Percentiles rank a stretch among this genome's conserved stretches.
These are phyloP conservation scores for Allium cepa DNA, from an alignment of 106 monocot species.

Conservation along the genomic window DNA sequence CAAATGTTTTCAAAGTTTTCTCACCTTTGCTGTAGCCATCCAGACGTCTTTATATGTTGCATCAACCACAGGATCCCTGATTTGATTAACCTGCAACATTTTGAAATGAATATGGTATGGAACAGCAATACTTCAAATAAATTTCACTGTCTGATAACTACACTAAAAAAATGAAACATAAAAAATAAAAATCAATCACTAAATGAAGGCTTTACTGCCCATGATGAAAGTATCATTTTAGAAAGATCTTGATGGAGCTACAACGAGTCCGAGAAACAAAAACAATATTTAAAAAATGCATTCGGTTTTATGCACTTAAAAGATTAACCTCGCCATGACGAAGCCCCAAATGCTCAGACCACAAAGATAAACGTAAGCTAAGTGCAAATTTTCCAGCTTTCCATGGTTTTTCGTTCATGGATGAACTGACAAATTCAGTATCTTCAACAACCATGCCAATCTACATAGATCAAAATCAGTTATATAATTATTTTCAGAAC, in stretches of 20 bases:
- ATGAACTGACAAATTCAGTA: conserved; percentile 70
- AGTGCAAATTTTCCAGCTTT: conserved; percentile 90
- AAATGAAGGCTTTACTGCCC: too few relatives aligned
- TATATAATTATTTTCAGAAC: too few relatives aligned
- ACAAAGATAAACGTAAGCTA: conserved; percentile 86
- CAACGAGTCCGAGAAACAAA: too few relatives aligned
- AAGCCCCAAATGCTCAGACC: conserved; percentile 94
- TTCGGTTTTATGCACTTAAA: too few relatives aligned
- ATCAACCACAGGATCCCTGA: conserved; percentile 81
- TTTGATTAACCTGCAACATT: conserved; percentile 45
- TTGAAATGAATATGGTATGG: too few relatives aligned
- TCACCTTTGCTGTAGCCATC: conserved; percentile 96
- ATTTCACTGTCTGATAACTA: too few relatives aligned
- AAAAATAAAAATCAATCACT: too few relatives aligned
- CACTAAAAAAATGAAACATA: too few relatives aligned
- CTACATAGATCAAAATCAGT: conserved; percentile 27
- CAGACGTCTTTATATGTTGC: conserved; percentile 85
- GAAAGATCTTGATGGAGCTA: too few relatives aligned
- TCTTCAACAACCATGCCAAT: conserved; percentile 98
- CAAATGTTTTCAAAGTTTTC: conserved; percentile 3
- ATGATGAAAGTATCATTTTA: too few relatives aligned
- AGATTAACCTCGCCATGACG: conserved; percentile 66
- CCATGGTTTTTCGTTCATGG: conserved; percentile 89
- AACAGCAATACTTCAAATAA: too few relatives aligned
- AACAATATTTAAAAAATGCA: too few relatives aligned